phyloP scores from a whole-genome alignment of 2,329 filamentous ascomycete genomes.

The Neoascochyta sp. region DNA sequence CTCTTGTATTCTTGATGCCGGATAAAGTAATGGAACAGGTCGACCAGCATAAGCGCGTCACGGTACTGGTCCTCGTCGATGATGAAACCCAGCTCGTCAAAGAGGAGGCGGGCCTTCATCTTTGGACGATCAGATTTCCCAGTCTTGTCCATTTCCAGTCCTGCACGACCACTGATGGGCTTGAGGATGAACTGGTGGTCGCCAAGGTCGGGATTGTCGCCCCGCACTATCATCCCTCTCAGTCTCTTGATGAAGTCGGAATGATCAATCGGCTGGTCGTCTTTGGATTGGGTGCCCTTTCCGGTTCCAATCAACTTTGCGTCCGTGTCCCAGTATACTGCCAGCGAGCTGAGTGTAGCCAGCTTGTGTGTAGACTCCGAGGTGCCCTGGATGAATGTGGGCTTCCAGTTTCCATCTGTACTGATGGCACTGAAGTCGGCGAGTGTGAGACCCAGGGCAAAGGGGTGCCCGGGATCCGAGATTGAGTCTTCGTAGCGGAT shows the following conservation, averaged over 20 bases:
- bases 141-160: slow-evolving; percentile 91
- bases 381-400: slow-evolving; percentile 90
- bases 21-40: slow-evolving; percentile 97
- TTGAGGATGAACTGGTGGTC: slow-evolving; percentile 92
- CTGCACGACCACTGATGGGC: slow-evolving; percentile 91
- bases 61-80: slow-evolving; percentile 97
- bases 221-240: slow-evolving; percentile 72
- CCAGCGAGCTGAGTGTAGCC: slow-evolving; percentile 81
- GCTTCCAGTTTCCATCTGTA: slow-evolving; percentile 91
- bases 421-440: slow-evolving; percentile 97
- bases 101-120: slow-evolving; percentile 84
- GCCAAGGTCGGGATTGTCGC: slow-evolving; percentile 54
- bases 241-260: slow-evolving; percentile 74
- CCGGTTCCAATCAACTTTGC: slow-evolving; percentile 77
- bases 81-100: slow-evolving; percentile 97
- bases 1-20: slow-evolving; percentile 97
- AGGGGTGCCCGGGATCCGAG: slow-evolving; percentile 90
- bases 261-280: slow-evolving; percentile 62
- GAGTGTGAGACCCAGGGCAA: slow-evolving; percentile 85
- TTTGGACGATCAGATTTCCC: slow-evolving; percentile 75
- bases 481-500: slow-evolving; percentile 97
- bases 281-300: slow-evolving; percentile 63
- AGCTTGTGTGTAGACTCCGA: slow-evolving; percentile 85
- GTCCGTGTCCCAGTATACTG: slow-evolving; percentile 98
- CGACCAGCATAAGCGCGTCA: slow-evolving; percentile 95